Base-by-base conservation (phyloP, 2,329 filamentous ascomycete species). In the Iodosphaeria phyllophila region DNA sequence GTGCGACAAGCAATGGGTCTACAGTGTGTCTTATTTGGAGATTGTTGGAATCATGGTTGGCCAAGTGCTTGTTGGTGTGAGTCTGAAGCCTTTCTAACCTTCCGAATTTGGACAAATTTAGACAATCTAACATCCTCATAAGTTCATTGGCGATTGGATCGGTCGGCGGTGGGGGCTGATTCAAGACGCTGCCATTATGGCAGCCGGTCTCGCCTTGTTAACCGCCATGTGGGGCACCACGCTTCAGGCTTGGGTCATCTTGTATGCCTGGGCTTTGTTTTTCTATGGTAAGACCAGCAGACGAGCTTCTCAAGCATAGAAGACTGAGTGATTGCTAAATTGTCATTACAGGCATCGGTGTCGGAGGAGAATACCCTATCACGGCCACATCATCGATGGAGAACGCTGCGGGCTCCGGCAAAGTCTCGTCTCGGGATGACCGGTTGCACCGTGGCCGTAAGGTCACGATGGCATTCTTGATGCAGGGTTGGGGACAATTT, bases 401-500 rank as follows among this genome's bases (percentile, higher is more conserved):
- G 49, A 82, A 84, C 42, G 76, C 80, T 10, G 75, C 84, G 22
- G 71, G 78, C n/a, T 56, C 80, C 18, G 84, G 86, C 32, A 84
- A 75, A 48, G 56, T 92, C 27, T 93, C 86, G 5, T 92, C 83
- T 30, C 75, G 74, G 33, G 82, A 92, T 27, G 86, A 95, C 48
- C 80, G 86, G 46, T 71, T 95, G 26, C 86, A 95, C 58, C 82
- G 86, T 53, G 86, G 86, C 35, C 79, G 86, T 44, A 92, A 92
- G 51, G 86, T 93, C 46, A 92, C 83, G 36, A 82, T 76, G 49
- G 84, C 86, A 30, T 95, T 95, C 59, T 53, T 95, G 52, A 93
- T 95, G 86, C 86, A 95, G 53, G 86, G 86, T 27, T 95, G 86
- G 86, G 86, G 86, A 36, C 86, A 95, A 51, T 79, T 92, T 48